Base-by-base conservation (phyloP, 1,139 yeast genomes). In the Magnusiomyces fungicola region DNA sequence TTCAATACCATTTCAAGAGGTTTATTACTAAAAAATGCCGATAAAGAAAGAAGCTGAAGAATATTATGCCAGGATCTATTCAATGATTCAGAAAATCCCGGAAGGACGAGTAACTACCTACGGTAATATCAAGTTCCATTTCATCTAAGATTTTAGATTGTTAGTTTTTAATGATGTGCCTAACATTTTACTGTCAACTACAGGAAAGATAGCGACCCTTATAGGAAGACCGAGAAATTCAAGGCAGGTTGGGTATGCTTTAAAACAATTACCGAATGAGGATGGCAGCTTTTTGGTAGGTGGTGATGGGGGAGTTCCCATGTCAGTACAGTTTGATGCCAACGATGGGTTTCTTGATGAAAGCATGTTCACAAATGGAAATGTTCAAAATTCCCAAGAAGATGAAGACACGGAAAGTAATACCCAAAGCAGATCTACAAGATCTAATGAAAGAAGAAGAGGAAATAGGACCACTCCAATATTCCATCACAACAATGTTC, bases 191-290 rank as follows among this genome's bases (percentile, higher is more conserved):
- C n/a, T n/a, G n/a, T n/a, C n/a, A n/a, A n/a, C n/a, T n/a, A 9
- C n/a, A 34, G 80, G 87, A 3, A 89, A 83, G 60, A 77, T 85
- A 7, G 94, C 94, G 0, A 74, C 72, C 52, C 64, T 83, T 16
- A 69, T 83, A 1, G 77, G 75, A 24, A 70, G 74, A 43, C 94
- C 95, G 0, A 74, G 71, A 44, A 80, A 83, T 57, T 73, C 94
- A 1, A 69, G 95, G 5, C 89, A 80, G 56, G 94, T 84, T 1
- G 95, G 95, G 0, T 74, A 75, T 32, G 78, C 89, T 0, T 66
- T 85, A 52, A 85, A 84, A 62, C 71, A 75, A 47, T 64, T 77
- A 9, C 71, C 75, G 5, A 10, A 52, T 2, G 61, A 58, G 22
- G 62, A 59, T 25, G 58, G 41, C 5, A 47, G 32, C 14, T 44